Evolutionary conservation across 768 basidiomycete genomes (phyloP), one percentile per base, ranked within the genome.

Genomic region (Coprinopsis sp.): DNA sequence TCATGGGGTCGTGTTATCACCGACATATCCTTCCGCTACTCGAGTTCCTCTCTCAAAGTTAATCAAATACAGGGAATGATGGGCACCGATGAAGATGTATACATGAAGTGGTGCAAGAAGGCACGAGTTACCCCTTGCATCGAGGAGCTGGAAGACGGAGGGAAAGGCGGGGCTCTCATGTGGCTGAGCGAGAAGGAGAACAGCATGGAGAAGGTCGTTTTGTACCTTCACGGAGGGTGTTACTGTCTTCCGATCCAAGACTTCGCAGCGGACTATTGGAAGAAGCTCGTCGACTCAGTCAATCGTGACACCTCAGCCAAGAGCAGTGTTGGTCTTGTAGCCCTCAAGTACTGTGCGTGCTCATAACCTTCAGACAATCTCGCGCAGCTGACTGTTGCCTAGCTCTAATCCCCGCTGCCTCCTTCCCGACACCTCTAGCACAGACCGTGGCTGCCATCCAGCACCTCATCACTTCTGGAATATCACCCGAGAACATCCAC

Each of bases 181-280:
- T 70, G 68, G 68, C 37, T 39, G 21, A 46, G 64, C 28, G 63
- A 64, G 12, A 57, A 23, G 60, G 63, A 64, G 12, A 57, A 23
- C 59, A 31, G 53, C 54, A 3, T 16, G 14, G 61, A 68, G 18
- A 56, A 58, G 27, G 64, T 70, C 16, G 45, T 70, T 7, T 49
- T 66, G 13, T 64, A 63, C 37, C 37, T 61, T 14, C 68, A 63
- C 40, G 37, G 37, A 21, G 68, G 69, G 18, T 65, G 51, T 0
- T 69, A 59, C 49, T 30, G 63, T 11, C 29, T 60, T 8, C 59
- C 65, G 5, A 46, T 60, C 25, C 21, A 52, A 4, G 47, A 58
- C 27, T 50, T 50, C 27, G 44, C 44, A 2, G 36, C 64, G 2
- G 48, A 48, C 4, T 70, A 64, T 47, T 65, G 62, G 59, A 52